Base-by-base conservation (phyloP, 2,329 filamentous ascomycete genomes). In the Graphiopsis chlorocephala region DNA sequence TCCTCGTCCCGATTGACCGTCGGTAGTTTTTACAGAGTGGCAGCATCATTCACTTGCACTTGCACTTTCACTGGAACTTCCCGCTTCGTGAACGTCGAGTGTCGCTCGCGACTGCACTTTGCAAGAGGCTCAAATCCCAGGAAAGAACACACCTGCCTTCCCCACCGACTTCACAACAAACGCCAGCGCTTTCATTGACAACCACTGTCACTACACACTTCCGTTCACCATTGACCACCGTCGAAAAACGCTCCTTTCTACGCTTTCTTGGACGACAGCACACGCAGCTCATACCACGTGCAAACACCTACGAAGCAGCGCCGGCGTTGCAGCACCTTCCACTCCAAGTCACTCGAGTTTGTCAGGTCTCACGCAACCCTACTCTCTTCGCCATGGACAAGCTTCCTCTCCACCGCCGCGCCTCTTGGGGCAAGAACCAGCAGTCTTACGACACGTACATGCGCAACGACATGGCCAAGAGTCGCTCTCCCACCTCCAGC, bases 361-460 rank as follows among this genome's bases (percentile, higher is more conserved):
- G 38, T 23, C 38, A 45, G 31, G 15, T 57, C 35, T 25, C 17
- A 45, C 33, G 11, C 20, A 31, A 28, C 33, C 31, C 11, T 20
- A 53, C 45, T 26, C 15, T 33, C 35, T n/a, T 17, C 42, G 26
- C 45, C 31, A 63, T 62, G 60, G 60, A 62, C 48, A 62, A 55
- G 38, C 31, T 53, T n/a, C 71, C 71, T 7, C 65, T 65, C 42
- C 66, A 73, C 66, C 71, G 73, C 38, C 73, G 72, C 59, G 72
- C 72, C 11, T 72, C 69, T 3, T 73, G 70, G 69, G 70, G 70
- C 29, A 68, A 69, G 66, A 64, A 63, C 48, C 65, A 69, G 62
- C 68, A 64, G 29, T 68, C 71, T 15, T 72, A 69, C 55, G 66
- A 66, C 20, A 62, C 68, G 50, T 70, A 70, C 66, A 69, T 68